Evolutionary conservation across 106 monocot species (phyloP).

Genomic region (Acorus gramineus): DNA sequence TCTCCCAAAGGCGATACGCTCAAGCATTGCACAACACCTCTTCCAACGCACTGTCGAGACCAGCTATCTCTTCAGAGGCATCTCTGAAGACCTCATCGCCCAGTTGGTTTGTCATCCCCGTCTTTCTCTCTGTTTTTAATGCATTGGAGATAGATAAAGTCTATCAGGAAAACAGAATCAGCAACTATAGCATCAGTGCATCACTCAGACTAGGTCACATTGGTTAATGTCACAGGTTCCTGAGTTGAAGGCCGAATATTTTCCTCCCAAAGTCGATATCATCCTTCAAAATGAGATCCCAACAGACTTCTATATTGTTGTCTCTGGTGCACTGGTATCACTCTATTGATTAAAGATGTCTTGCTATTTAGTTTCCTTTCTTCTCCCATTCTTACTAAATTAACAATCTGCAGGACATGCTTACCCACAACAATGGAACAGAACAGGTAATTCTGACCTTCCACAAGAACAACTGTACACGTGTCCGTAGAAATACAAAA

Average conservation of each 20-base stretch:
- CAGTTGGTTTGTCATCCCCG: conserved; percentile 31
- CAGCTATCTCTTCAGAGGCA: conserved; percentile 51
- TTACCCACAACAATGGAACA: conserved; percentile 32
- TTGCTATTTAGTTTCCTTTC: too few species aligned
- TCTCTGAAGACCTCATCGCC: conserved; percentile 34
- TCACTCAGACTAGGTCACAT: background rate
- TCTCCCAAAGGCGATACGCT: conserved; percentile 60
- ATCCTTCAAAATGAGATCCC: conserved; percentile 50
- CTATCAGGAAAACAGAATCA: too few species aligned
- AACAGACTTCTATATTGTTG: conserved; percentile 50
- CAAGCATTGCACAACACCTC: conserved; percentile 54
- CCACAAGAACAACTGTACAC: too few species aligned
- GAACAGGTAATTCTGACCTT: conserved; percentile 35
- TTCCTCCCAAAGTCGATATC: conserved; percentile 56
- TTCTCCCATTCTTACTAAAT: background rate
- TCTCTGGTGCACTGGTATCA: conserved; percentile 46
- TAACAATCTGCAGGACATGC: conserved; percentile 32
- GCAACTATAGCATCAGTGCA: too few species aligned
- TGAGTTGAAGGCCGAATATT: conserved; percentile 50
- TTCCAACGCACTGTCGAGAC: conserved; percentile 26
- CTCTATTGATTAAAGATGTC: too few species aligned
- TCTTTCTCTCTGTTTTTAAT: too few species aligned
- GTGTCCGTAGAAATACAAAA: too few species aligned
- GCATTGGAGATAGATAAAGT: too few species aligned
- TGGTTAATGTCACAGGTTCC: conserved; percentile 22